Evolutionary conservation across 78 protist genomes (phyloP), one percentile per base, ranked within the genome.

Genomic region (Reticulomyxa filosa): DNA sequence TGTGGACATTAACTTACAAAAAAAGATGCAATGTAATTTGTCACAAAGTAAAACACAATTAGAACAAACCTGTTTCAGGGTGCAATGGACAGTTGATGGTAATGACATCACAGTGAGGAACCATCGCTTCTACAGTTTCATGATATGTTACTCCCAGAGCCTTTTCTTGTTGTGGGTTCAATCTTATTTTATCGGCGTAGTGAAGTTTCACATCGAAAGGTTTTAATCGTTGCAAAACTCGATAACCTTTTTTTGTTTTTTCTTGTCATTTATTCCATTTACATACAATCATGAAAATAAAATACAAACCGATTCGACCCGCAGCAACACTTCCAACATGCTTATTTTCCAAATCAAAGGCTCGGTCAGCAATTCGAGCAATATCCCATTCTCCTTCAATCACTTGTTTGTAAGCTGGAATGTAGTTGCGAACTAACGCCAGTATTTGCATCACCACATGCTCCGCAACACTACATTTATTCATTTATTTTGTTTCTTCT

Each of bases 381-480:
- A 70, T 64, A 37, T 70, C 52, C 74, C 74, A 70, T 11, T 62
- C 73, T 4, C 72, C 71, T 55, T 62, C 34, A 7, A 62, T 30
- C 4, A 62, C 65, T 62, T 62, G 65, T 38, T 37, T 62, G 50
- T 62, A 7, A 4, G 65, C 33, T 10, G 65, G 65, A 62, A 62
- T 62, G 0, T 68, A 68, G 56, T 70, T 70, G 5, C 74, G 71
- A 23, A 70, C 74, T 22, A 63, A 4, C 46, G 69, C 73, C 5
- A 70, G 57, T 7, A 70, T 70, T 62, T 51, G 39, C 74, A 70
- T 70, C 23, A 61, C 70, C 13, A 70, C 74, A 10, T 70, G 74
- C 56, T 70, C 74, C 22, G 74, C 74, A 20, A 70, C 74, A 65
- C 74, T n/a, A n/a, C n/a, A n/a, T n/a, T n/a, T n/a, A n/a, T n/a